Evolutionary conservation across 164 flowering plant genomes (phyloP).

Genomic region (Vitis vinifera): ASM3070453v1 NC_081811.1:26162001-26162500

Average conservation of each 20-base stretch:
- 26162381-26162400: constrained; percentile 36
- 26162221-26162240: not conserved
- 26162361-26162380: constrained; percentile 3
- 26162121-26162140: too few species aligned
- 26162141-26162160: constrained; percentile 8
- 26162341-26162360: not conserved
- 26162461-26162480: constrained; percentile 17
- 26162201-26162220: constrained; percentile 21
- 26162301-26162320: not conserved
- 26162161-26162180: constrained; percentile 9
- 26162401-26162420: constrained; percentile 29
- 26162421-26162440: constrained; percentile 29
- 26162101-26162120: not conserved
- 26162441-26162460: constrained; percentile 14
- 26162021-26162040: constrained; percentile 3
- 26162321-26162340: not conserved
- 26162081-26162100: constrained; percentile 18
- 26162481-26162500: constrained; percentile 5
- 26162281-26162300: too few species aligned
- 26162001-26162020: not conserved
- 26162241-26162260: too few species aligned
- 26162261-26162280: too few species aligned
- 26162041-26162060: not conserved
- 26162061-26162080: constrained; percentile 19
- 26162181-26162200: not conserved